phyloP scores from a whole-genome alignment of 1,139 yeast genomes.

The Blastobotrys petasosporus region DNA sequence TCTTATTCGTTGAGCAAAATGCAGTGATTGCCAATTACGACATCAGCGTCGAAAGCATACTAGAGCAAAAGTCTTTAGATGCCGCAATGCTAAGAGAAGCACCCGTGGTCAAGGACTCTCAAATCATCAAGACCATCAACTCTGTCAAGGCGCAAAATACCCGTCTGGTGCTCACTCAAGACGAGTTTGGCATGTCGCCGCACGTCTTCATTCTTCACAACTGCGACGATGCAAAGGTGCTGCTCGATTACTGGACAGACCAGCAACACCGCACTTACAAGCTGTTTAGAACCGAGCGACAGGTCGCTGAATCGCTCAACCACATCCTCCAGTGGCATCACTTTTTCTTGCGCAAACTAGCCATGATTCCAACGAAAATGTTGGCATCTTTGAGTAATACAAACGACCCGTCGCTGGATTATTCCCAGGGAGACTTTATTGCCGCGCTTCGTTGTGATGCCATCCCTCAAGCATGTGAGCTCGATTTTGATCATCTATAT shows the following conservation, averaged over 20 bases:
- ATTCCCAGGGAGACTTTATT: slow-evolving; percentile 36
- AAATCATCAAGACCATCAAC: slow-evolving; percentile 64
- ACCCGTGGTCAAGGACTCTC: slow-evolving; percentile 62
- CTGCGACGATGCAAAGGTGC: slow-evolving; percentile 55
- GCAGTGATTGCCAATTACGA: slow-evolving; percentile 63
- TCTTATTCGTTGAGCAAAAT: slow-evolving; percentile 68
- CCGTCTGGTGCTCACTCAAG: slow-evolving; percentile 61
- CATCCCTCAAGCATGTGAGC: not conserved
- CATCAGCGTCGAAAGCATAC: slow-evolving; percentile 50
- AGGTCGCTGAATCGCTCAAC: slow-evolving; percentile 54
- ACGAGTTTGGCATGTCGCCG: slow-evolving; percentile 53
- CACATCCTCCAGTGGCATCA: slow-evolving; percentile 96
- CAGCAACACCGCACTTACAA: slow-evolving; percentile 59
- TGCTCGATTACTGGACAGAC: slow-evolving; percentile 73
- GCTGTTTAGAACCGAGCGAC: slow-evolving; percentile 47
- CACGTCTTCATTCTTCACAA: slow-evolving; percentile 64
- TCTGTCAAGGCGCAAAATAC: slow-evolving; percentile 50
- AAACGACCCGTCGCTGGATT: slow-evolving; percentile 23
- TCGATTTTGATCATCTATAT: not conserved
- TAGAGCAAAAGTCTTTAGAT: slow-evolving; percentile 46
- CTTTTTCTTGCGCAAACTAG: slow-evolving; percentile 60
- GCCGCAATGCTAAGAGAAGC: slow-evolving; percentile 58
- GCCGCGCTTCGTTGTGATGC: slow-evolving; percentile 22
- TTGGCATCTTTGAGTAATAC: slow-evolving; percentile 28
- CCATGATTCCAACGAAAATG: slow-evolving; percentile 59